Evolutionary conservation across 1,284 basidiomycete species (phyloP).

Genomic region (Hymenochaete sp.): DNA sequence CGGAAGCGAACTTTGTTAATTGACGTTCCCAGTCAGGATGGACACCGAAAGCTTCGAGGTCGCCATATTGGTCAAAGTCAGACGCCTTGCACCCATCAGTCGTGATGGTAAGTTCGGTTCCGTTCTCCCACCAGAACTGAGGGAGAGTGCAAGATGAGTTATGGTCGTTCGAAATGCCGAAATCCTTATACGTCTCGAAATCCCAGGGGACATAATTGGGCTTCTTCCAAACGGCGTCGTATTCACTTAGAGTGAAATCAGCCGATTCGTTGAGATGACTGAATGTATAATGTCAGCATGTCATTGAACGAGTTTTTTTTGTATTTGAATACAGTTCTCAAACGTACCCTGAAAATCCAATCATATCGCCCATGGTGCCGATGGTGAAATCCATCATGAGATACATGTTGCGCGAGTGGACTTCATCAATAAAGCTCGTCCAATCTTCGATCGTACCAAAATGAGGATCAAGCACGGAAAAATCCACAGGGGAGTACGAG

Average conservation of each 20-base stretch:
- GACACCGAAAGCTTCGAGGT: conserved; percentile 94
- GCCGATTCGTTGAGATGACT: conserved; percentile 74
- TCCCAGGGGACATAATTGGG: conserved; percentile 77
- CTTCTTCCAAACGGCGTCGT: conserved; percentile 67
- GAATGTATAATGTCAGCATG: conserved; percentile 9
- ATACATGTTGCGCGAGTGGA: conserved; percentile 81
- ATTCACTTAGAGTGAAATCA: conserved; percentile 70
- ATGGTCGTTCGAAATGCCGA: conserved; percentile 54
- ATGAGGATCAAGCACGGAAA: conserved; percentile 82
- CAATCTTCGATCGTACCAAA: conserved; percentile 80
- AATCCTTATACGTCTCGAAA: conserved; percentile 77
- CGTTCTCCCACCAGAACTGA: conserved; percentile 71
- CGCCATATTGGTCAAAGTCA: conserved; percentile 89
- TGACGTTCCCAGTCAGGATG: conserved; percentile 92
- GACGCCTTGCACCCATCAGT: conserved; percentile 66
- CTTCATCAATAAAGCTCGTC: conserved; percentile 61
- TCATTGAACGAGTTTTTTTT: neutral
- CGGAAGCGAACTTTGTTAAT: conserved; percentile 86
- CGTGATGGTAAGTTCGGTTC: conserved; percentile 48
- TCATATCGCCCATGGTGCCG: conserved; percentile 81
- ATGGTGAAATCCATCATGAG: conserved; percentile 89
- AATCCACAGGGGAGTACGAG: conserved; percentile 89
- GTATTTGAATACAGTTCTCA: neutral
- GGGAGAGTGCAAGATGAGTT: conserved; percentile 72
- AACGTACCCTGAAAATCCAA: conserved; percentile 72